Conservation (phyloP, 2,329 filamentous ascomycete species). For the Alternaria sp. region DNA sequence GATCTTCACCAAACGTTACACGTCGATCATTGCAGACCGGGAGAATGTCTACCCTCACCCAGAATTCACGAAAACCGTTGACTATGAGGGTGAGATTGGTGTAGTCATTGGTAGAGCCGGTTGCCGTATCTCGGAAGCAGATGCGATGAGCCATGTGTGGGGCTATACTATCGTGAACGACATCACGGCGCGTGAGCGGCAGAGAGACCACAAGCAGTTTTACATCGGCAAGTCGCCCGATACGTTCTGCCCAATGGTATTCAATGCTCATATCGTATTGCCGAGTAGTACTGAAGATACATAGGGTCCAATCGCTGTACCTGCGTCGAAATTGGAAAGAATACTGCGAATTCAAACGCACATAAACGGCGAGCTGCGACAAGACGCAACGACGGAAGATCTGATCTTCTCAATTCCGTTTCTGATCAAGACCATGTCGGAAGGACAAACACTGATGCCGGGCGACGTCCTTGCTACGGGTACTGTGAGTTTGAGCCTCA, state of each 20-base stretch:
- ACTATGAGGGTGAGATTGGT: constrained; percentile 67
- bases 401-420: constrained; percentile 57
- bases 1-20: constrained; percentile 65
- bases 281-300: not conserved
- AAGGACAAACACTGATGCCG: constrained; percentile 55
- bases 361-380: constrained; percentile 59
- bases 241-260: constrained; percentile 65
- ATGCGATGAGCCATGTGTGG: constrained; percentile 64
- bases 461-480: constrained; percentile 61
- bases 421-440: constrained; percentile 59
- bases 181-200: constrained; percentile 35
- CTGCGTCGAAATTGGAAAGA: constrained; percentile 13
- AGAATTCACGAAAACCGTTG: constrained; percentile 60
- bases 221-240: constrained; percentile 66
- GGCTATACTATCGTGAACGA: constrained; percentile 64
- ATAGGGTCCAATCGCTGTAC: not conserved
- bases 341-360: constrained; percentile 56
- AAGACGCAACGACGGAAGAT: constrained; percentile 59
- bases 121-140: constrained; percentile 53
- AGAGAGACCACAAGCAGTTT: constrained; percentile 64
- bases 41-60: constrained; percentile 59
- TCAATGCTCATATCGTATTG: not conserved
- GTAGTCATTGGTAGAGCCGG: constrained; percentile 64
- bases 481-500: constrained; percentile 53
- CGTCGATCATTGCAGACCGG: constrained; percentile 61